These are phyloP conservation scores for Magnaporthales sp. DNA, from an alignment of 2,329 filamentous ascomycete species.

Conservation along the genomic window DNA sequence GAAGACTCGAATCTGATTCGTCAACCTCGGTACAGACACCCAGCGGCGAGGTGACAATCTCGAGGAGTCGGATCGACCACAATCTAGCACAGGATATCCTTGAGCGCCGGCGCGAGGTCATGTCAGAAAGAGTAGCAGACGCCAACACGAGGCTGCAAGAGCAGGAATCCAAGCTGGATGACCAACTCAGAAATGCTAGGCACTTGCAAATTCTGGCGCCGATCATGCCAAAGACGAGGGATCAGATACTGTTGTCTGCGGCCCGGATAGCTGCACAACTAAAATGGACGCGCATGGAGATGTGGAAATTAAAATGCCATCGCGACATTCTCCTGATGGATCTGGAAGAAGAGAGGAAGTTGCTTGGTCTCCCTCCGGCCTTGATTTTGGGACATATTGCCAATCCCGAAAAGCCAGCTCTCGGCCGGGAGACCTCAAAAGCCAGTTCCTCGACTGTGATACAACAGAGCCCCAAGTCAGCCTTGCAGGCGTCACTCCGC, in stretches of 20 bases:
- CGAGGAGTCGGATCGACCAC: constrained; percentile 64
- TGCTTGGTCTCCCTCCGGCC: constrained; percentile 24
- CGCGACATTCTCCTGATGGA: constrained; percentile 81
- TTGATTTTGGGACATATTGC: constrained; percentile 12
- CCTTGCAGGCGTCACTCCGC: constrained; percentile 20
- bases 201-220: constrained; percentile 85
- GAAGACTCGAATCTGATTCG: constrained; percentile 56
- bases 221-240: constrained; percentile 81
- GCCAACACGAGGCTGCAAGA: constrained; percentile 68
- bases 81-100: constrained; percentile 84
- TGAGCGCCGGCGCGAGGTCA: constrained; percentile 70
- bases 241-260: constrained; percentile 77
- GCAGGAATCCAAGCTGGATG: constrained; percentile 70
- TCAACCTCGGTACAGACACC: constrained; percentile 55
- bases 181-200: constrained; percentile 77
- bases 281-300: constrained; percentile 90
- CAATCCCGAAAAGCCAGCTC: constrained; percentile 10
- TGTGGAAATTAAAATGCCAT: constrained; percentile 87
- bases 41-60: constrained; percentile 64
- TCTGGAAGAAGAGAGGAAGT: constrained; percentile 65
- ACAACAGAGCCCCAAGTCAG: constrained; percentile 28
- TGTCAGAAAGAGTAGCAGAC: constrained; percentile 75
- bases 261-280: constrained; percentile 78
- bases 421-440: constrained; percentile 23
- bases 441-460: constrained; percentile 22